Percentiles rank a stretch among this genome's conserved stretches.
phyloP scores from a whole-genome alignment of 805 yeast species.

The Ogataea siamensis region DNA sequence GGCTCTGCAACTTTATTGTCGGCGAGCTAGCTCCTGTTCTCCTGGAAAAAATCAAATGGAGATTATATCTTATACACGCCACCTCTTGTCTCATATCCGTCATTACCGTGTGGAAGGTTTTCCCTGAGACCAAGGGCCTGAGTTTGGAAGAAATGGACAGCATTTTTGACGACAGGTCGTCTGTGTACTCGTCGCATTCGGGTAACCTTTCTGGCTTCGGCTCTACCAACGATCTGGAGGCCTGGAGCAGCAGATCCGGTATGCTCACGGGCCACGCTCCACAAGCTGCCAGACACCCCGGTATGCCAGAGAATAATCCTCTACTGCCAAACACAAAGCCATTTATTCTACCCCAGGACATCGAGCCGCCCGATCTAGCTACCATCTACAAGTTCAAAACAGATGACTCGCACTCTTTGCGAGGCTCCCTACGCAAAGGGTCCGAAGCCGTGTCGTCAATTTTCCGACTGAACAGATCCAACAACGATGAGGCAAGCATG shows the following conservation, averaged over 20 bases:
- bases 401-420: slow-evolving; percentile 34
- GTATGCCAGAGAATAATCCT: slow-evolving; percentile 14
- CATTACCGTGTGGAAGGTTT: slow-evolving; percentile 64
- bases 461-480: slow-evolving; percentile 25
- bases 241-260: slow-evolving; percentile 17
- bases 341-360: slow-evolving; percentile 29
- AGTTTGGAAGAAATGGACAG: slow-evolving; percentile 90
- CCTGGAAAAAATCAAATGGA: slow-evolving; percentile 74
- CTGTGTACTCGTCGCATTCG: slow-evolving; percentile 25
- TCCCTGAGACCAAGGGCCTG: slow-evolving; percentile 91
- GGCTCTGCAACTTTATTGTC: slow-evolving; percentile 90
- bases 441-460: slow-evolving; percentile 41
- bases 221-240: slow-evolving; percentile 22
- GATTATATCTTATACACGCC: slow-evolving; percentile 79
- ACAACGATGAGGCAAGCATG: slow-evolving; percentile 21
- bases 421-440: slow-evolving; percentile 42
- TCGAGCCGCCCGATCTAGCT: slow-evolving; percentile 38
- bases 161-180: slow-evolving; percentile 67
- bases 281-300: slow-evolving; percentile 28
- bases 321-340: slow-evolving; percentile 17
- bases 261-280: slow-evolving; percentile 17
- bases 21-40: slow-evolving; percentile 90
- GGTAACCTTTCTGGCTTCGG: slow-evolving; percentile 15
- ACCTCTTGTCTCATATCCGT: slow-evolving; percentile 72
- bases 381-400: slow-evolving; percentile 36